Evolutionary conservation across 345 rosid genomes (phyloP), one percentile per base, ranked within the genome.

Genomic region (Syzygium jambos): DNA sequence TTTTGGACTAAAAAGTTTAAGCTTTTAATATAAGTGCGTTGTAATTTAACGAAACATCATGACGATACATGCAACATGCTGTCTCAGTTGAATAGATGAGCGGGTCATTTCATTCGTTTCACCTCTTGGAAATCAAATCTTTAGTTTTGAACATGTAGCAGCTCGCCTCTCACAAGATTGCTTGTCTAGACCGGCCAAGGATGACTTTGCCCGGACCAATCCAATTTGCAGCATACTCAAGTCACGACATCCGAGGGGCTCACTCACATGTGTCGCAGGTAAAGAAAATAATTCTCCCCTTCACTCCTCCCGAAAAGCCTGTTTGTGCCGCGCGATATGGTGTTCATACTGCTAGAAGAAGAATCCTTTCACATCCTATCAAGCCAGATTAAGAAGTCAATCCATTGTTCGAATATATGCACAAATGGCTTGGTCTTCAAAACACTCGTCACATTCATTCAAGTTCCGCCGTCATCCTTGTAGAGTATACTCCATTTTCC

Each of bases 251-350:
- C n/a, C n/a, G n/a, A n/a, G n/a, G n/a, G n/a, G n/a, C n/a, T n/a
- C n/a, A n/a, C n/a, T n/a, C n/a, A n/a, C n/a, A n/a, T n/a, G n/a
- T n/a, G n/a, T n/a, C n/a, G n/a, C n/a, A n/a, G n/a, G n/a, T n/a
- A n/a, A n/a, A n/a, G n/a, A n/a, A n/a, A n/a, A n/a, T n/a, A n/a
- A n/a, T n/a, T n/a, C n/a, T n/a, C n/a, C n/a, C n/a, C n/a, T n/a
- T n/a, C n/a, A n/a, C n/a, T n/a, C n/a, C n/a, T n/a, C n/a, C n/a
- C n/a, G n/a, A n/a, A n/a, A n/a, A n/a, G n/a, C n/a, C n/a, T n/a
- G n/a, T n/a, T n/a, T n/a, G n/a, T 23, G 21, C 57, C 10, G 7
- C 21, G 1, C 17, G 16, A 22, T 0, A 22, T 0, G 27, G n/a
- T 22, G 61, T 9, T 56, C 9, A 23, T 22, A 56, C 8, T 4